Conservation (phyloP, 805 yeast species). For the Hanseniaspora vineae region DNA sequence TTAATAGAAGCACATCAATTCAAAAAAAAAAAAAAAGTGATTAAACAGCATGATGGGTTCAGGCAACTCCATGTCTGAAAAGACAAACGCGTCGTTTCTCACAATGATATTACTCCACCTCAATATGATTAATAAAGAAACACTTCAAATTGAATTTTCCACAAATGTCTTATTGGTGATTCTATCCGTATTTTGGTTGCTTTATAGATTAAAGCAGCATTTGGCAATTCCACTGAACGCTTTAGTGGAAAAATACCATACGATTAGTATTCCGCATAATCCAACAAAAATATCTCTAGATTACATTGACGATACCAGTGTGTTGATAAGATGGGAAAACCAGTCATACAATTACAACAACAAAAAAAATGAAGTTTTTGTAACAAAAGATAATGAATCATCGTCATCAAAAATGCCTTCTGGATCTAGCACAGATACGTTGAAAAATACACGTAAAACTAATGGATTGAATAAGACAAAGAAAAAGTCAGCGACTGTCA, state of each 20-base stretch:
- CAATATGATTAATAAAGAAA: neutral
- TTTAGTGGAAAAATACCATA: slow-evolving; percentile 15
- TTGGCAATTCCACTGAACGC: slow-evolving; percentile 19
- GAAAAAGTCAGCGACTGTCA: neutral
- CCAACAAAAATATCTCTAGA: slow-evolving; percentile 24
- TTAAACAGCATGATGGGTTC: no score
- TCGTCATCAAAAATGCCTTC: no score
- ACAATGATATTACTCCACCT: neutral
- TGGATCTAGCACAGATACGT: no score
- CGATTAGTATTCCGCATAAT: slow-evolving; percentile 19
- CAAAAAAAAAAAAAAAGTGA: no score
- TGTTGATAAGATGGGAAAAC: slow-evolving; percentile 25
- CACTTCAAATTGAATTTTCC: slow-evolving; percentile 3
- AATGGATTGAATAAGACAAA: neutral
- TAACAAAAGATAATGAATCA: no score
- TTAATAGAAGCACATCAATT: no score
- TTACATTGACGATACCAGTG: slow-evolving; percentile 16
- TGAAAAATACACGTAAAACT: neutral
- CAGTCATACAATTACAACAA: slow-evolving; percentile 11
- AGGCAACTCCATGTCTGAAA: no score
- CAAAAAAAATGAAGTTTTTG: neutral
- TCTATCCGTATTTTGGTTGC: slow-evolving; percentile 15
- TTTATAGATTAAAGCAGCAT: slow-evolving; percentile 17
- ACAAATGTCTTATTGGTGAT: slow-evolving; percentile 7
- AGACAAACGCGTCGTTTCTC: neutral